Conservation (phyloP, 495 filamentous ascomycete species). For the Pseudomonodictys pantanalensis region DNA sequence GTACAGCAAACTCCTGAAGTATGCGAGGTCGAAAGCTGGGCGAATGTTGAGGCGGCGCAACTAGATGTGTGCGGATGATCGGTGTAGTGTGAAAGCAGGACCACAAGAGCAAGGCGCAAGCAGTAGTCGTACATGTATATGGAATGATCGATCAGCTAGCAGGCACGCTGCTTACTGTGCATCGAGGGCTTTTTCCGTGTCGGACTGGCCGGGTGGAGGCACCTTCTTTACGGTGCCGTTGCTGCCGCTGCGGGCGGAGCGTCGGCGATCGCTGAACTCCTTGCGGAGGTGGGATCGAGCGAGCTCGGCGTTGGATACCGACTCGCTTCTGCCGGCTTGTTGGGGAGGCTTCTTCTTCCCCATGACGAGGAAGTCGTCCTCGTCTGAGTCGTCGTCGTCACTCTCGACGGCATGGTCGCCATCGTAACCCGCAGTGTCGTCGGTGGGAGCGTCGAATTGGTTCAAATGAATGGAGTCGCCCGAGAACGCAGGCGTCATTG, state of each 20-base stretch:
- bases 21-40: too few species aligned
- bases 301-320: slow-evolving; percentile 35
- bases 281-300: slow-evolving; percentile 17
- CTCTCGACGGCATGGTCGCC: slow-evolving; percentile 36
- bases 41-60: too few species aligned
- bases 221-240: slow-evolving; percentile 40
- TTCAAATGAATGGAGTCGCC: slow-evolving; percentile 34
- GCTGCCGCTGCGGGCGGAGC: slow-evolving; percentile 35
- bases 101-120: too few species aligned
- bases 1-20: too few species aligned
- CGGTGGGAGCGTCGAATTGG: slow-evolving; percentile 32
- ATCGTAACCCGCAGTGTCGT: slow-evolving; percentile 55
- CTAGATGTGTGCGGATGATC: too few species aligned
- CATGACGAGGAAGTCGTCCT: slow-evolving; percentile 38
- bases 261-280: slow-evolving; percentile 9
- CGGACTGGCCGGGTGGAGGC: slow-evolving; percentile 3
- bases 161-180: background rate
- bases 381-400: slow-evolving; percentile 40
- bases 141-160: background rate
- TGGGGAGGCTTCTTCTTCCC: slow-evolving; percentile 14
- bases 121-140: background rate
- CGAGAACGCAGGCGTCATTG: slow-evolving; percentile 24
- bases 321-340: slow-evolving; percentile 18
- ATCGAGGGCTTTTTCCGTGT: background rate
- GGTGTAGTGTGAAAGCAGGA: background rate